These are phyloP conservation scores for Aulographum hederae DNA, from an alignment of 2,329 filamentous ascomycete genomes.

Conservation along the genomic window DNA sequence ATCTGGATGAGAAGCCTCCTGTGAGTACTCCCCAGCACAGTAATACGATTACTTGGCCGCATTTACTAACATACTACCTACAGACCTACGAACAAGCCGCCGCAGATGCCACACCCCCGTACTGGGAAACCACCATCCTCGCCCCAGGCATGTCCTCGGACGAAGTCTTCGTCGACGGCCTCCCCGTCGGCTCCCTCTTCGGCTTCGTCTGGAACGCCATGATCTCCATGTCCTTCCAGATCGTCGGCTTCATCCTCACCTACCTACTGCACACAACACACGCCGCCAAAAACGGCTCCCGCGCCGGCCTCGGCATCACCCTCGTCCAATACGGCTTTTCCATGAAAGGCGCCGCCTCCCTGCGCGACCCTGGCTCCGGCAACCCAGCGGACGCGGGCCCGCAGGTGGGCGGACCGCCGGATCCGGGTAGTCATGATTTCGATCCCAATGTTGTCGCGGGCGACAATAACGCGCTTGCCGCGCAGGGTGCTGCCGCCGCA, in stretches of 20 bases:
- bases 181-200: slow-evolving; percentile 79
- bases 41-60: no score
- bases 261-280: slow-evolving; percentile 97
- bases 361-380: slow-evolving; percentile 5
- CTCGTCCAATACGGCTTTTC: slow-evolving; percentile 94
- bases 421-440: slow-evolving; percentile 10
- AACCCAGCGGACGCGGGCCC: slow-evolving; percentile 27
- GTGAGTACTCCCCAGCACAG: slow-evolving; percentile 45
- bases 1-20: slow-evolving; percentile 80
- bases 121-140: slow-evolving; percentile 98
- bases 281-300: slow-evolving; percentile 92
- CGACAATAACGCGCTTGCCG: slow-evolving; percentile 10
- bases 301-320: slow-evolving; percentile 84
- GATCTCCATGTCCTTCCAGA: slow-evolving; percentile 93
- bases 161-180: slow-evolving; percentile 91
- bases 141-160: slow-evolving; percentile 82
- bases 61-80: slow-evolving; percentile 1
- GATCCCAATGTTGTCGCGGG: slow-evolving; percentile 67
- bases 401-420: slow-evolving; percentile 43
- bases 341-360: slow-evolving; percentile 49
- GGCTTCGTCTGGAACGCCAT: slow-evolving; percentile 84
- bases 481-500: slow-evolving; percentile 12
- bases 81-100: slow-evolving; percentile 97
- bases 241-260: slow-evolving; percentile 92
- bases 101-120: slow-evolving; percentile 85